Base-by-base conservation (phyloP, 371 early-diverging fungal species). In the Zopfochytrium polystomum region DNA sequence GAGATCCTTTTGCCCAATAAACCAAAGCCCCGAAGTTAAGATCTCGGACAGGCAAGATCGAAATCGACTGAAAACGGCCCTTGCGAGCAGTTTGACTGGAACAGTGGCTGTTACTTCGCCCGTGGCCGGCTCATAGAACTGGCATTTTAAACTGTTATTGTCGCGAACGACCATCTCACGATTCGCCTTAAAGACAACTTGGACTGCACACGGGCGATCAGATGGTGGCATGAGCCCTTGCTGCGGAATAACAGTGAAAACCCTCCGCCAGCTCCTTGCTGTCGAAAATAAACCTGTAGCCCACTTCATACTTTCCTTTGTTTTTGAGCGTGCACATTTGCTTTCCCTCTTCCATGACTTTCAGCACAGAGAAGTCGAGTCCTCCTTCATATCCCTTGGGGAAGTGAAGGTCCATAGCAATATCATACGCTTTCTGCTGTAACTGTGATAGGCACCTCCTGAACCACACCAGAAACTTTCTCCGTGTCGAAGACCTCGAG, bases 401-500 rank as follows among this genome's bases (percentile, higher is more conserved):
- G 45, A 81, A 78, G 44, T 80, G 79, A 6, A 84, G 56, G 49
- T 84, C 84, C 63, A 81, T 70, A 3, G 80, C 67, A 45, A 81
- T 73, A 53, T 84, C 84, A 57, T 81, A 82, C 0, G 82, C 84
- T 67, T 82, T 84, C 84, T 2, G 80, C 82, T 0, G 80, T 79
- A 1, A 80, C 72, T 3, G 76, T 15, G 31, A 82, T 72, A 0
- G 77, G 67, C 2, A 75, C 65, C 35, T 78, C 78, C 49, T 78
- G 79, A 26, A 77, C 71, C 23, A 76, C 69, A 5, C 65, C 72
- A 0, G 75, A 77, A 22, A 78, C 72, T 55, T 72, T 77, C 18
- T 82, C 83, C 2, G 63, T 58, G 50, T 83, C 83, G 25, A 63
- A 69, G 3, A 79, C 77, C 67, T 84, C 84, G 27, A 84, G 65